Conservation (phyloP, 1,284 basidiomycete genomes). For the Cerrena zonata region DNA sequence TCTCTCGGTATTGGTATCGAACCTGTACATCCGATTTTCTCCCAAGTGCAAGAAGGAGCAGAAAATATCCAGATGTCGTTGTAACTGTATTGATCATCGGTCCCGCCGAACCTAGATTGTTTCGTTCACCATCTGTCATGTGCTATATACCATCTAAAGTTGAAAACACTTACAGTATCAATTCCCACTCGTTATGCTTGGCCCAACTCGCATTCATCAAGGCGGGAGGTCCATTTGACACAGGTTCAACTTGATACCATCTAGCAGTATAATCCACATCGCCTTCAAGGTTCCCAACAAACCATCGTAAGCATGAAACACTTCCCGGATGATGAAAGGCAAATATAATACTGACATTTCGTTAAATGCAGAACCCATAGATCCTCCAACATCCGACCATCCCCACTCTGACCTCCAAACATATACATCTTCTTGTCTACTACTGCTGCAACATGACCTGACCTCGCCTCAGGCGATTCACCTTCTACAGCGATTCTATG, state of each 20-base stretch:
- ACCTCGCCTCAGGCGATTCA: constrained; percentile 68
- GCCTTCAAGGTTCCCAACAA: background rate
- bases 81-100: constrained; percentile 91
- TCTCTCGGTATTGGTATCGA: constrained; percentile 89
- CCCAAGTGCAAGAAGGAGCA: constrained; percentile 70
- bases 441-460: constrained; percentile 88
- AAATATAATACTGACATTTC: constrained; percentile 37
- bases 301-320: background rate
- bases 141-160: too few species aligned
- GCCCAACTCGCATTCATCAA: constrained; percentile 85
- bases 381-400: constrained; percentile 77
- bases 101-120: constrained; percentile 90
- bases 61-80: constrained; percentile 95
- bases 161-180: constrained; percentile 73
- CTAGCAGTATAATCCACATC: background rate
- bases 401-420: constrained; percentile 88
- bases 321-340: too few species aligned
- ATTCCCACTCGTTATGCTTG: constrained; percentile 68
- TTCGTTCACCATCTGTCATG: too few species aligned
- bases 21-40: constrained; percentile 85
- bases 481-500: constrained; percentile 70
- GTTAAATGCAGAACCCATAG: constrained; percentile 71
- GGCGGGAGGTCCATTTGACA: constrained; percentile 58
- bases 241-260: constrained; percentile 45
- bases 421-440: constrained; percentile 80